phyloP scores from a whole-genome alignment of 257 asterid genomes.

The Salvia rosmarinus region DNA sequence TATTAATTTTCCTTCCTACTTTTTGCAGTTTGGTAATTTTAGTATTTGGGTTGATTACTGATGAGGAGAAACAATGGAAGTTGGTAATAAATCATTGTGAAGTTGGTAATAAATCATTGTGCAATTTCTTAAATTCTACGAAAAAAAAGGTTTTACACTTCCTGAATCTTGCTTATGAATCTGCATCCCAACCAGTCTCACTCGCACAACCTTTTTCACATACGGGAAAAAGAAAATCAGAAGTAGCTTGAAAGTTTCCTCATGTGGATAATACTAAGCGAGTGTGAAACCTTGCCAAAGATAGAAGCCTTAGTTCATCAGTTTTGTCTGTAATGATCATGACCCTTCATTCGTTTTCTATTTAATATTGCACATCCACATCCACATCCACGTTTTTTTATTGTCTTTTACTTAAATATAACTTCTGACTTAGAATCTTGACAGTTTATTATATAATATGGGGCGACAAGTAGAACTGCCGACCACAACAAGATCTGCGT shows the following conservation, averaged over 20 bases:
- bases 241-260: constrained; percentile 16
- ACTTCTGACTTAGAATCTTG: background rate
- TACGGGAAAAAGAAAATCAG: no score
- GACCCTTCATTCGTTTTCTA: background rate
- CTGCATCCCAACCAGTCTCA: no score
- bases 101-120: background rate
- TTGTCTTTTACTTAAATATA: background rate
- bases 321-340: no score
- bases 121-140: background rate
- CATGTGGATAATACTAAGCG: background rate
- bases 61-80: background rate
- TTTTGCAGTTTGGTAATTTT: background rate
- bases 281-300: constrained; percentile 22
- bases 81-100: background rate
- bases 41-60: background rate
- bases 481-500: background rate
- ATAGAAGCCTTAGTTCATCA: background rate
- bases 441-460: background rate
- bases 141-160: no score
- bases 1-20: background rate
- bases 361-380: background rate
- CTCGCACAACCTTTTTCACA: no score
- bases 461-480: background rate
- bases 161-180: no score
- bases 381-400: constrained; percentile 19